Percentiles rank a stretch among this genome's conserved stretches.
phyloP scores from a whole-genome alignment of 495 filamentous ascomycete species.

The Cryomyces antarcticus region DNA sequence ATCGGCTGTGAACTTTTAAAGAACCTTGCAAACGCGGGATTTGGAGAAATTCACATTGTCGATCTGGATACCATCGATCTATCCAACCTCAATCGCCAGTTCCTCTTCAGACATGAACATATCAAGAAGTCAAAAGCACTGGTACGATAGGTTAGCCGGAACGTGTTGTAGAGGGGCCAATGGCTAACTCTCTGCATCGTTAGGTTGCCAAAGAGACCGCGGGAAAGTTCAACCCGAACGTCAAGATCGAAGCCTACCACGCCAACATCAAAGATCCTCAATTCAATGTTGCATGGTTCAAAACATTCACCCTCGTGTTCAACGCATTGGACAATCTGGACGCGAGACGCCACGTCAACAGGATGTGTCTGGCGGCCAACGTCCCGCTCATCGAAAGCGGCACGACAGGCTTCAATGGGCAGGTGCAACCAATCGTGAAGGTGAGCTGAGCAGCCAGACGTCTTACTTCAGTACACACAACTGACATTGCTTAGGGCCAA shows the following conservation, averaged over 20 bases:
- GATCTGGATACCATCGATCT: constrained; percentile 97
- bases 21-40: constrained; percentile 83
- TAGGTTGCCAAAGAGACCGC: constrained; percentile 92
- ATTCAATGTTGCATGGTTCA: constrained; percentile 85
- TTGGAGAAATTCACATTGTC: constrained; percentile 87
- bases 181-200: neutral
- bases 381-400: constrained; percentile 91
- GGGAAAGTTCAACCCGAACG: constrained; percentile 71
- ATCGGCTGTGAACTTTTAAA: constrained; percentile 97
- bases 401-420: constrained; percentile 93
- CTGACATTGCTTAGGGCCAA: constrained; percentile 31
- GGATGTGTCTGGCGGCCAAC: constrained; percentile 84
- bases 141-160: constrained; percentile 28
- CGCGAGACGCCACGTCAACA: constrained; percentile 85
- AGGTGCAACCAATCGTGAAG: constrained; percentile 90
- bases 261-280: constrained; percentile 87
- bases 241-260: constrained; percentile 78
- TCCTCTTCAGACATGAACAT: constrained; percentile 90
- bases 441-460: constrained; percentile 14
- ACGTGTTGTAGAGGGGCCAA: neutral
- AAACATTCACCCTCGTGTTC: constrained; percentile 66
- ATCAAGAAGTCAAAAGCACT: constrained; percentile 95
- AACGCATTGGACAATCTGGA: constrained; percentile 96
- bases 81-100: constrained; percentile 94
- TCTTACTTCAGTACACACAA: neutral